Conservation (phyloP, 192 early-diverging fungal genomes). For the Phycomyces blakesleeanus region DNA sequence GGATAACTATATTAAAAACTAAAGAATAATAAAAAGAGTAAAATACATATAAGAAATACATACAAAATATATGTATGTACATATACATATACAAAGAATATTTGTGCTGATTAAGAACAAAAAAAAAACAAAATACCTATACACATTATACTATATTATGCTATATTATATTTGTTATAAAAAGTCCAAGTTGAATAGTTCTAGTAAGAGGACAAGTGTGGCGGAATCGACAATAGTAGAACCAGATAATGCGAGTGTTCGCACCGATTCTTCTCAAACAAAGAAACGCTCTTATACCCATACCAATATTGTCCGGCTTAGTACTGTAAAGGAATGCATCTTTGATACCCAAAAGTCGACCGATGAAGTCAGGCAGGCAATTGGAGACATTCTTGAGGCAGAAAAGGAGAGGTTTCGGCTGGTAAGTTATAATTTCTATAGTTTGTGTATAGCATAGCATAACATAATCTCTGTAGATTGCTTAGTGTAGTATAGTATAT, state of each 20-base stretch:
- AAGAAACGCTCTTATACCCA: slow-evolving; percentile 52
- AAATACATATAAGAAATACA: too few relatives aligned
- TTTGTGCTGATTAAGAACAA: too few relatives aligned
- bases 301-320: slow-evolving; percentile 39
- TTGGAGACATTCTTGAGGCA: slow-evolving; percentile 16
- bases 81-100: too few relatives aligned
- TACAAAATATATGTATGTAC: too few relatives aligned
- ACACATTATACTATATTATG: too few relatives aligned
- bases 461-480: too few relatives aligned
- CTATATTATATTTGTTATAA: too few relatives aligned
- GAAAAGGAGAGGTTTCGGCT: slow-evolving; percentile 11
- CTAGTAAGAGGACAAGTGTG: slow-evolving; percentile 12
- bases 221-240: slow-evolving; percentile 1
- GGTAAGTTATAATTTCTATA: slow-evolving; percentile 1
- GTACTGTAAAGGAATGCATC: slow-evolving; percentile 29
- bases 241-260: slow-evolving; percentile 4
- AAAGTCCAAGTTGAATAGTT: slow-evolving; percentile 9
- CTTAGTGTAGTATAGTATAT: too few relatives aligned
- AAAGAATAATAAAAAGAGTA: too few relatives aligned
- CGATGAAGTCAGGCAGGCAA: slow-evolving; percentile 23
- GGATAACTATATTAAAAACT: slow-evolving; percentile 1
- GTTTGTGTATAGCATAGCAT: too few relatives aligned
- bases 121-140: too few relatives aligned
- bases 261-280: slow-evolving; percentile 9
- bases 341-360: slow-evolving; percentile 32